These are phyloP conservation scores for Gloeopeniophorella convolvens DNA, from an alignment of 768 basidiomycete species.

Conservation along the genomic window DNA sequence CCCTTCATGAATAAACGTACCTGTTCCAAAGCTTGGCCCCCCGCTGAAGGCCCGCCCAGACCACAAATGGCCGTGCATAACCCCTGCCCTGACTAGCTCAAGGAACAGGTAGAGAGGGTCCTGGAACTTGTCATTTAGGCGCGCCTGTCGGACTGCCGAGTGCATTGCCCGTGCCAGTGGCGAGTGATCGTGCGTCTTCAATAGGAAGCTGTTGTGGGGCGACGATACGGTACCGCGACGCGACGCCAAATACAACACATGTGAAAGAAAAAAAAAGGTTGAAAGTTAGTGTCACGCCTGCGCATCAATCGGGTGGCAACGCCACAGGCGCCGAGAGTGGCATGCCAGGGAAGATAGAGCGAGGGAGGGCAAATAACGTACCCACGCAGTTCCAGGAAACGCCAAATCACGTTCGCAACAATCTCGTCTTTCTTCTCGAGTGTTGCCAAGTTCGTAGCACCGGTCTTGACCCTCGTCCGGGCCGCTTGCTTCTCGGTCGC, in stretches of 20 bases:
- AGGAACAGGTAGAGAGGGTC: constrained; percentile 92
- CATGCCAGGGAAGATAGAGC: constrained; percentile 5
- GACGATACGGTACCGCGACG: constrained; percentile 11
- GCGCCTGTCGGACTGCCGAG: constrained; percentile 65
- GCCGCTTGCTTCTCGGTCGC: constrained; percentile 69
- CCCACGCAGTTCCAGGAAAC: constrained; percentile 95
- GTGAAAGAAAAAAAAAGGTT: constrained; percentile 4
- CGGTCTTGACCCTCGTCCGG: constrained; percentile 71
- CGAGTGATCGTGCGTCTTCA: constrained; percentile 84
- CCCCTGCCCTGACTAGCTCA: constrained; percentile 93
- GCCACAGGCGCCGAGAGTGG: constrained; percentile 18
- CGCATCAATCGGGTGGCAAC: constrained; percentile 16
- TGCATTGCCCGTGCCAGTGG: constrained; percentile 89
- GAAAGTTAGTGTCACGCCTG: constrained; percentile 10
- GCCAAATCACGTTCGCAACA: constrained; percentile 97
- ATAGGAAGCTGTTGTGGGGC: constrained; percentile 59
- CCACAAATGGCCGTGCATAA: constrained; percentile 93
- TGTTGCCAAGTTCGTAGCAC: constrained; percentile 31
- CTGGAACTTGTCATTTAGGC: constrained; percentile 97
- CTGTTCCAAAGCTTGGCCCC: constrained; percentile 90
- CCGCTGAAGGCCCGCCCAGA: constrained; percentile 84
- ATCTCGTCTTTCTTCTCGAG: constrained; percentile 98
- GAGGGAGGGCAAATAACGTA: constrained; percentile 38
- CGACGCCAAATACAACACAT: not conserved
- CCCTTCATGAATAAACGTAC: constrained; percentile 35